phyloP scores from a whole-genome alignment of 139 green algal species.

The Micractinium sp. region DNA sequence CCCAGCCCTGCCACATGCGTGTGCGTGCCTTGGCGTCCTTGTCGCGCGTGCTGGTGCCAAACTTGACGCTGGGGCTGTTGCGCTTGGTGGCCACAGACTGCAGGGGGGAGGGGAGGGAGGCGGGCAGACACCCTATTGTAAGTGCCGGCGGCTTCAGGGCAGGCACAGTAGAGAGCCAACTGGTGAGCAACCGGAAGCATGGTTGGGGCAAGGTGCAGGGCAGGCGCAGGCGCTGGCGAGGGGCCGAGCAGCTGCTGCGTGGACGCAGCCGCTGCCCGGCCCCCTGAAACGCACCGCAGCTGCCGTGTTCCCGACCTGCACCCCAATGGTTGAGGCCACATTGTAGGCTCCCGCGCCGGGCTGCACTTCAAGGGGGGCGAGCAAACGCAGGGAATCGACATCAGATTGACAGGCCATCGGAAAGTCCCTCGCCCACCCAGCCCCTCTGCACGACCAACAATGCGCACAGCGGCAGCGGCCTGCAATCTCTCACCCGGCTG shows the following conservation, averaged over 20 bases:
- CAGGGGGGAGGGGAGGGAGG: not conserved
- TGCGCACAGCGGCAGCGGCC: not conserved
- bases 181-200: not conserved
- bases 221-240: not conserved
- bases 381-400: not conserved
- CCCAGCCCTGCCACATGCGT: too few species aligned
- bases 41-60: constrained; percentile 49
- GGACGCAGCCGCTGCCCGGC: not conserved
- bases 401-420: too few species aligned
- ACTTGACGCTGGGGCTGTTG: constrained; percentile 35
- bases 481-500: not conserved
- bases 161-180: not conserved
- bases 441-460: too few species aligned
- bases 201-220: not conserved
- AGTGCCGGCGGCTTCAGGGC: too few species aligned
- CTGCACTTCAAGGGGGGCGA: not conserved
- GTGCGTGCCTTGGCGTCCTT: constrained; percentile 37
- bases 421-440: too few species aligned
- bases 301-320: not conserved
- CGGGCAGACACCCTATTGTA: not conserved
- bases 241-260: not conserved
- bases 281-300: constrained; percentile 16
- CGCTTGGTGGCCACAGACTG: constrained; percentile 25
- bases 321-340: constrained; percentile 31
- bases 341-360: constrained; percentile 44